A percentile compares a stretch with the other conserved stretches of the same genome.
These are phyloP conservation scores for Rutidosis leptorrhynchoides DNA, from an alignment of 129 eudicot genomes.

Conservation along the genomic window DNA sequence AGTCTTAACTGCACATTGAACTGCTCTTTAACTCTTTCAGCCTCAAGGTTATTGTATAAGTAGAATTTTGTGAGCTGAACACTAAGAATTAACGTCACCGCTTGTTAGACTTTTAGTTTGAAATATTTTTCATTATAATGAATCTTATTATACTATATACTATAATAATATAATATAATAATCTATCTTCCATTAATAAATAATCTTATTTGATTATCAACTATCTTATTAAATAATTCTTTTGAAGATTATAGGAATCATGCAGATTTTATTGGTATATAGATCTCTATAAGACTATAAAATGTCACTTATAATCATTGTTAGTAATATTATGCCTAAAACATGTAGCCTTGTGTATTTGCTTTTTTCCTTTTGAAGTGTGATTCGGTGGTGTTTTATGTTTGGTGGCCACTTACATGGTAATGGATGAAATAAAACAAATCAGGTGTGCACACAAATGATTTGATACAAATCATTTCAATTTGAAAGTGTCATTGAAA, in stretches of 20 bases:
- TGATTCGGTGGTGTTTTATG: slow-evolving; percentile 28
- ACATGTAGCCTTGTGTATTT: not conserved
- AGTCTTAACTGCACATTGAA: no score
- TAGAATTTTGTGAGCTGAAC: no score
- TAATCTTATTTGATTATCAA: not conserved
- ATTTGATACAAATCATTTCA: slow-evolving; percentile 26
- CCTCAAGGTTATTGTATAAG: no score
- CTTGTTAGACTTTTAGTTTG: no score
- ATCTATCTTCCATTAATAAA: no score
- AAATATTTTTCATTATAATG: no score
- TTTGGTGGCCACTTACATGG: slow-evolving; percentile 35
- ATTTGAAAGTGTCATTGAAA: slow-evolving; percentile 19
- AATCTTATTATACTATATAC: no score
- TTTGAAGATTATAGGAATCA: no score
- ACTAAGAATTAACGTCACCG: no score
- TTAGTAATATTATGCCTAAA: not conserved
- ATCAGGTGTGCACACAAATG: slow-evolving; percentile 27
- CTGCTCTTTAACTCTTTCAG: no score
- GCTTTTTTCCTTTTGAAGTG: slow-evolving; percentile 13
- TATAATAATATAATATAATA: no score
- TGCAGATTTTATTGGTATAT: not conserved
- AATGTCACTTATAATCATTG: not conserved
- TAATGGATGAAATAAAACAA: slow-evolving; percentile 28
- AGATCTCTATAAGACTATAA: not conserved
- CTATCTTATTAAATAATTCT: no score